A percentile compares a stretch with the other conserved stretches of the same genome.
phyloP scores from a whole-genome alignment of 2,329 filamentous ascomycete species.

The Pseudocercospora fuligena region DNA sequence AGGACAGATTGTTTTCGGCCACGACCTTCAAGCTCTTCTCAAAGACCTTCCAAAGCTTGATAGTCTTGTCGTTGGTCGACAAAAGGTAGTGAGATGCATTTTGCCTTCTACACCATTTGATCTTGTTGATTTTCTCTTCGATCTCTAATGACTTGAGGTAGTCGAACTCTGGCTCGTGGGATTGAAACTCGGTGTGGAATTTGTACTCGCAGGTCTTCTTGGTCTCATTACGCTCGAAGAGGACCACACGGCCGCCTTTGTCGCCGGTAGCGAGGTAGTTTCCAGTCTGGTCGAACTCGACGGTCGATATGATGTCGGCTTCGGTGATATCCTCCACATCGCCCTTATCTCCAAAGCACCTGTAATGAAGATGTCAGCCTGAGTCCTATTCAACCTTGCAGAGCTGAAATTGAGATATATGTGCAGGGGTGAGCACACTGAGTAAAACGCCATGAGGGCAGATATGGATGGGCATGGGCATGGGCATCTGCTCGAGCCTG shows the following conservation, averaged over 20 bases:
- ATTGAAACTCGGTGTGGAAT: slow-evolving; percentile 99
- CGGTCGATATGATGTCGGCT: slow-evolving; percentile 90
- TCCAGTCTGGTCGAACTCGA: slow-evolving; percentile 88
- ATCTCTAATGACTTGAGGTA: slow-evolving; percentile 99
- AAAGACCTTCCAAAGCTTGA: slow-evolving; percentile 99
- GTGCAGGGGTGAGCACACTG: slow-evolving; percentile 25
- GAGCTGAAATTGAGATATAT: neutral
- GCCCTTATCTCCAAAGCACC: slow-evolving; percentile 99
- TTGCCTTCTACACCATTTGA: slow-evolving; percentile 98
- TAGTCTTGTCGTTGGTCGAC: slow-evolving; percentile 99
- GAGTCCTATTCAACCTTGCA: neutral
- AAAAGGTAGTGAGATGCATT: slow-evolving; percentile 98
- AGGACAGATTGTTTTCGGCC: slow-evolving; percentile 96
- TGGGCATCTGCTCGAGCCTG: slow-evolving; percentile 16
- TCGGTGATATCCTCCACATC: slow-evolving; percentile 99
- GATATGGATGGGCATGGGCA: neutral
- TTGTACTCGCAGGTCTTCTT: slow-evolving; percentile 99
- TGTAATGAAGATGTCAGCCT: slow-evolving; percentile 49
- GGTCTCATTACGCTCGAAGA: slow-evolving; percentile 94
- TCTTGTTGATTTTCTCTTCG: slow-evolving; percentile 99
- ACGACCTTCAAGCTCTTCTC: slow-evolving; percentile 99
- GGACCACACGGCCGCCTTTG: slow-evolving; percentile 82
- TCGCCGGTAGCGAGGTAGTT: slow-evolving; percentile 91
- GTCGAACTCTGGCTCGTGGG: slow-evolving; percentile 98
- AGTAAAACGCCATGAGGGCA: slow-evolving; percentile 27